Evolutionary conservation across 2,329 filamentous ascomycete species (phyloP).

Genomic region (Aspergillus sp.): DNA sequence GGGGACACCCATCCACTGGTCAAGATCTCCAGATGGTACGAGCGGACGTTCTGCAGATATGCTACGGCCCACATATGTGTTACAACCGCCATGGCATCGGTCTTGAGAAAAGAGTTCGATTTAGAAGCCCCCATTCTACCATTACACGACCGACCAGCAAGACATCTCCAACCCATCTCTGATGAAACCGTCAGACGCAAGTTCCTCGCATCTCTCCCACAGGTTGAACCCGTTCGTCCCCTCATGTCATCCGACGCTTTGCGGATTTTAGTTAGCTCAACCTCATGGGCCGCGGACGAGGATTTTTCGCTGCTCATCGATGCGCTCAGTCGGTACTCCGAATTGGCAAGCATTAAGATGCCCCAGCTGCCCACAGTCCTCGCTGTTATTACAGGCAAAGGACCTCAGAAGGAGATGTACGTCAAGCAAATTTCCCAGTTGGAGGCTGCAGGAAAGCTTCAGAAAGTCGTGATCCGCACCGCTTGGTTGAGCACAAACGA

Average conservation of each 20-base stretch:
- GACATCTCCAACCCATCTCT: slow-evolving; percentile 72
- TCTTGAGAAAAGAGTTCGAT: slow-evolving; percentile 66
- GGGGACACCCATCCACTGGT: slow-evolving; percentile 71
- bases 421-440: slow-evolving; percentile 63
- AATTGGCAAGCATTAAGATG: slow-evolving; percentile 43
- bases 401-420: slow-evolving; percentile 77
- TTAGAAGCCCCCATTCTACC: slow-evolving; percentile 65
- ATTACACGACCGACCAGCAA: slow-evolving; percentile 81
- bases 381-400: slow-evolving; percentile 92
- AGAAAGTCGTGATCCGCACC: slow-evolving; percentile 69
- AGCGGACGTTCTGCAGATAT: slow-evolving; percentile 65
- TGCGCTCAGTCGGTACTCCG: slow-evolving; percentile 73
- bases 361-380: slow-evolving; percentile 64
- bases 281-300: slow-evolving; percentile 96
- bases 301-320: slow-evolving; percentile 87
- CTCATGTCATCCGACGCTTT: slow-evolving; percentile 58
- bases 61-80: slow-evolving; percentile 80
- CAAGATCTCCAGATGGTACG: slow-evolving; percentile 71
- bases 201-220: slow-evolving; percentile 65
- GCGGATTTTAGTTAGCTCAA: slow-evolving; percentile 82
- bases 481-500: slow-evolving; percentile 82
- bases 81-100: slow-evolving; percentile 78
- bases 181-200: slow-evolving; percentile 47
- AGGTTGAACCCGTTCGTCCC: slow-evolving; percentile 59
- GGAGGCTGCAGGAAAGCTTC: slow-evolving; percentile 59